A percentile compares a stretch with the other conserved stretches of the same genome.
Conservation (phyloP, 2,329 filamentous ascomycete species). For the Elsinoe perseae region DNA sequence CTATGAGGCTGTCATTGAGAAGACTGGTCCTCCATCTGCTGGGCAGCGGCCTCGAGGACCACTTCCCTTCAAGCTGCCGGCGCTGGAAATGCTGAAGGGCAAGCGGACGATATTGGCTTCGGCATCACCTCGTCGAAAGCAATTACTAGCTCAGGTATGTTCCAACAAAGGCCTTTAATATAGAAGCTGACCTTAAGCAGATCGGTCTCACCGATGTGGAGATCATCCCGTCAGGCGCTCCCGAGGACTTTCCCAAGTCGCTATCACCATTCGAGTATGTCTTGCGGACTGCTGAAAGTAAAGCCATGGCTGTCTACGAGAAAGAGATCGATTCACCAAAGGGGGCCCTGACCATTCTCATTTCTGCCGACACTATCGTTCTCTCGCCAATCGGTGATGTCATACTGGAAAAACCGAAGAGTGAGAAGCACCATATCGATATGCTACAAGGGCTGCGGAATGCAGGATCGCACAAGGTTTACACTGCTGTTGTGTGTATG, state of each 20-base stretch:
- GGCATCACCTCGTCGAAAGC: conserved; percentile 73
- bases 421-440: conserved; percentile 67
- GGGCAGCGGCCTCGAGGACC: conserved; percentile 39
- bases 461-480: conserved; percentile 61
- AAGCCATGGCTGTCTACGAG: conserved; percentile 67
- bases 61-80: conserved; percentile 68
- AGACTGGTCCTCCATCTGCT: conserved; percentile 19
- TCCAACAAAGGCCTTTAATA: background rate
- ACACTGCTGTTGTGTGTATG: conserved; percentile 78
- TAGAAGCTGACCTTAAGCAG: conserved; percentile 33
- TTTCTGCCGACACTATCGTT: conserved; percentile 87
- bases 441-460: conserved; percentile 73
- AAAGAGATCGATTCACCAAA: conserved; percentile 49
- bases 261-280: conserved; percentile 87
- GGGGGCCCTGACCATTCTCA: conserved; percentile 73
- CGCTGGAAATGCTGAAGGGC: conserved; percentile 65
- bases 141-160: conserved; percentile 64
- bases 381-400: conserved; percentile 62
- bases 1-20: conserved; percentile 32
- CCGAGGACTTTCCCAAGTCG: conserved; percentile 76
- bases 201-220: conserved; percentile 77
- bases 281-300: conserved; percentile 72
- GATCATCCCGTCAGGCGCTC: conserved; percentile 71
- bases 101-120: conserved; percentile 86
- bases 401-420: conserved; percentile 86